Base-by-base conservation (phyloP, 495 filamentous ascomycete species). In the Aspergillus kassunensis region DNA sequence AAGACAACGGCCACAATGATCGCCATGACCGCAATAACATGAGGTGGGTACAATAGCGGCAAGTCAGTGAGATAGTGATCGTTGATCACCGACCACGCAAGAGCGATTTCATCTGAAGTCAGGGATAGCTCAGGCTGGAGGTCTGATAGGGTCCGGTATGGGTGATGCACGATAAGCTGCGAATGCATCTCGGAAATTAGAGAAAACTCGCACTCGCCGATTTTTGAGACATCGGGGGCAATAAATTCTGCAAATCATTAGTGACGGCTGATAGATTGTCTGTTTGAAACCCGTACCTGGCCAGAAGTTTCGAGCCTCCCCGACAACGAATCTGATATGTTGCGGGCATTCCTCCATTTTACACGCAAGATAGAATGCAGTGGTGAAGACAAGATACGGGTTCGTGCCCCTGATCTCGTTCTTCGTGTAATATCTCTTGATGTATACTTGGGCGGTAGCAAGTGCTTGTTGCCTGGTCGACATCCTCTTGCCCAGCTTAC, bases 281-380 rank as follows among this genome's bases (percentile, higher is more conserved):
- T 18, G 18, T 24, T 3, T 18, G 11, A 7, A 13, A 31, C 40
- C 18, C 49, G 37, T 78, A 86, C 88, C 84, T 62, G 90, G 87
- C 90, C 91, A 98, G 35, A 91, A 73, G 42, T 81, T 78, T n/a
- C 90, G 82, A 4, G 91, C 89, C 67, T 98, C 92, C 5, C 80
- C 82, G 2, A 91, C 83, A 36, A 98, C 81, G 43, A 91, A 79
- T 27, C 92, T 80, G 54, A 98, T 97, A 68, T 98, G 95, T 67
- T 96, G 91, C 23, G 93, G 95, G 55, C 86, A 92, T 70, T 98
- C 93, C 68, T 98, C 93, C 88, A 95, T 96, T 70, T 98, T 98
- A 73, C 91, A 95, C 41, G 95, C 93, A 29, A 98, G 77, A 69
- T 98, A 98, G 54, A 97, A 74, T 21, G 92, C 90, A 4, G 93